Base-by-base conservation (phyloP, 306 rosid genomes). In the Pterocarpus santalinus region DNA sequence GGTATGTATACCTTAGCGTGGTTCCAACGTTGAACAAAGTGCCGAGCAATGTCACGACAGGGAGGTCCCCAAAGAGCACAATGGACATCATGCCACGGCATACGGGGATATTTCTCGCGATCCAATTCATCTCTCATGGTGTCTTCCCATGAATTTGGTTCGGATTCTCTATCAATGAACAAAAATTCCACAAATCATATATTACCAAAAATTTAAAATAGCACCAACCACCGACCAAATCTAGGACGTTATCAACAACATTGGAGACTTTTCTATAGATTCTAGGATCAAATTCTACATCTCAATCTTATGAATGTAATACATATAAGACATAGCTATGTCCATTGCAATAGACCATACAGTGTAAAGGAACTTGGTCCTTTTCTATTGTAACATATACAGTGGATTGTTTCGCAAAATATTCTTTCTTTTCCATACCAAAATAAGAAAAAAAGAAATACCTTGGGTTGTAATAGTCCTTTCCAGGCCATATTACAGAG, bases 1-100 rank as follows among this genome's bases (percentile, higher is more conserved):
- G 53, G 53, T 16, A 10, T 44, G 60, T 13, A 52, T 81, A 96
- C 99, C 98, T 93, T 96, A 58, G 99, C 98, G 78, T 96, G 96
- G 85, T 96, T 96, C 99, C 99, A 96, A 73, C 98, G 99, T 88
- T 96, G 99, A 87, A 96, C 96, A 80, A 96, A 96, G 86, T 96
- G 99, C 47, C 99, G 90, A 79, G 98, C 99, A 75, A 96, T 80
- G 75, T 96, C 99, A 73, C 91, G 97, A 84, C 99, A 93, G 7
- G 99, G 92, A 80, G 99, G 97, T 82, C 98, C 99, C 97, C 97
- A 90, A 28, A 96, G 87, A 70, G 99, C 97, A 84, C 99, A 96
- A 73, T 96, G 99, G 69, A 96, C 98, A 61, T 96, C 99, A 85
- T 96, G 99, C 99, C 99, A 96, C 52, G 99, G 99, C 98, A 96